phyloP scores from a whole-genome alignment of 192 early-diverging fungal genomes.

The Mortierella claussenii region DNA sequence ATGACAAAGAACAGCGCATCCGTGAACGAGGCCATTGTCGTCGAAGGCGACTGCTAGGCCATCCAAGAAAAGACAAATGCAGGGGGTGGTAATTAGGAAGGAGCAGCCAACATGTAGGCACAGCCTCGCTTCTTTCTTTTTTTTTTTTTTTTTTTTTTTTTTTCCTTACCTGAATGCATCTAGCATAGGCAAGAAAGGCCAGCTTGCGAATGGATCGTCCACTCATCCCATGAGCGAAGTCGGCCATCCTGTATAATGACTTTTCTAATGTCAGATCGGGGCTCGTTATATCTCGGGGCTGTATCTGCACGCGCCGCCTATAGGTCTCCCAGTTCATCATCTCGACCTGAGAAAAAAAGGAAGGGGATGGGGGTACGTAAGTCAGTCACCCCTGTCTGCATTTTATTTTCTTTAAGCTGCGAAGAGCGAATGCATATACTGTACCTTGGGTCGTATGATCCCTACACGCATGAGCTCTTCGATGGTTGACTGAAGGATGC shows the following conservation, averaged over 20 bases:
- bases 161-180: conserved; percentile 54
- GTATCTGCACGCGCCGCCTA: not conserved
- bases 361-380: no score
- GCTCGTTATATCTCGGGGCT: no score
- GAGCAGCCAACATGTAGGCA: no score
- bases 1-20: conserved; percentile 9
- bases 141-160: no score
- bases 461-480: conserved; percentile 61
- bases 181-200: conserved; percentile 68
- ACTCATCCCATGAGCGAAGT: conserved; percentile 50
- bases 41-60: not conserved
- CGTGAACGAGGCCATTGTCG: conserved; percentile 19
- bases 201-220: conserved; percentile 63
- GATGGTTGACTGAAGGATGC: conserved; percentile 64
- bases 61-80: not conserved
- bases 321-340: not conserved
- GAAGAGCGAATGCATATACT: no score
- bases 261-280: no score
- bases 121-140: no score
- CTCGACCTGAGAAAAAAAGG: no score
- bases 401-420: not conserved
- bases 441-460: conserved; percentile 44
- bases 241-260: conserved; percentile 14
- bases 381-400: not conserved
- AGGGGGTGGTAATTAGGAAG: no score